Evolutionary conservation across 2,329 filamentous ascomycete species (phyloP).

Genomic region (Sodiomyces alkalinus): DNA sequence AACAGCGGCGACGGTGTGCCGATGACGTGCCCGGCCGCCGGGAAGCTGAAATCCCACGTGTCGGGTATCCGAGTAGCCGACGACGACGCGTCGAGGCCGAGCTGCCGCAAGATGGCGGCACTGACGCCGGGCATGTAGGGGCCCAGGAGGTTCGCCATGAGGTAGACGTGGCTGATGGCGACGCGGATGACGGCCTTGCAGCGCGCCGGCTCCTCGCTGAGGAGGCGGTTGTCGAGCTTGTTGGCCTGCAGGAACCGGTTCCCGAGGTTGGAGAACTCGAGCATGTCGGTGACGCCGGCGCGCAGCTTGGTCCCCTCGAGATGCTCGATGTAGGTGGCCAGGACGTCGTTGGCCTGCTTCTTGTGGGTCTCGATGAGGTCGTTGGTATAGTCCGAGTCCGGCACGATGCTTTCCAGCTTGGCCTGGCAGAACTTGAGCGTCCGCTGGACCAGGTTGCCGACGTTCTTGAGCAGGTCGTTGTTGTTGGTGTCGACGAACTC

Average conservation of each 20-base stretch:
- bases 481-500: constrained; percentile 77
- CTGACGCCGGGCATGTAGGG: constrained; percentile 80
- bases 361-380: constrained; percentile 37
- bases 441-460: constrained; percentile 62
- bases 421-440: constrained; percentile 58
- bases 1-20: constrained; percentile 70
- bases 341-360: constrained; percentile 47
- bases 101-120: constrained; percentile 60
- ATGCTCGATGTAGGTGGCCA: constrained; percentile 52
- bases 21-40: constrained; percentile 65
- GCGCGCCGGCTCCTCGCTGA: constrained; percentile 37
- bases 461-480: constrained; percentile 66
- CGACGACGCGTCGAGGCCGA: constrained; percentile 39
- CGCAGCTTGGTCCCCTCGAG: constrained; percentile 60
- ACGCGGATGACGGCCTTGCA: constrained; percentile 51
- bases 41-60: constrained; percentile 43
- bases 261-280: constrained; percentile 16
- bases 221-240: constrained; percentile 37
- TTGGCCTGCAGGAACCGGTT: constrained; percentile 37
- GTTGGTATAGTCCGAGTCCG: constrained; percentile 49
- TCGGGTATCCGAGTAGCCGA: constrained; percentile 54
- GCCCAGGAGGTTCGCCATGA: constrained; percentile 62
- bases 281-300: constrained; percentile 34
- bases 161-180: constrained; percentile 71
- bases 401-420: constrained; percentile 57